Base-by-base conservation (phyloP, 2,329 filamentous ascomycete genomes). In the Microascus cirrosus region DNA sequence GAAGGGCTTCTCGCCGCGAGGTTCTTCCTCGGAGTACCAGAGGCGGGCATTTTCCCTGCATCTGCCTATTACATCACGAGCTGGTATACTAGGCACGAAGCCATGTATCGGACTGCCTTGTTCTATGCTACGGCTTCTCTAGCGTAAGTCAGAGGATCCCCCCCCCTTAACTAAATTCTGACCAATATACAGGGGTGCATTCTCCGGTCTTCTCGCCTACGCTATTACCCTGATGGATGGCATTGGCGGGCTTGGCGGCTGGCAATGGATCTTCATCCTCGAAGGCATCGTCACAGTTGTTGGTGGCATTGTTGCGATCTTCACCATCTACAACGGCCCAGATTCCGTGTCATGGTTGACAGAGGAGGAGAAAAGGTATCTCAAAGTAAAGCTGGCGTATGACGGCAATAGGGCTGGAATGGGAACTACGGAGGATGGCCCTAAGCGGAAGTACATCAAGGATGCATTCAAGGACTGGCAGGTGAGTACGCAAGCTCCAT, bases 51-150 rank as follows among this genome's bases (percentile, higher is more conserved):
- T 79, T 69, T 90, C 57, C 87, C 87, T 0, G 86, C 86, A 0
- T 87, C 88, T 50, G 85, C 85, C 0, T 90, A 89, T 69, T 90
- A 89, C 64, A 71, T 89, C 22, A 84, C 81, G 0, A 74, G 86
- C 57, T 90, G 86, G 86, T 90, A 89, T 63, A 86, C 83, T 66
- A 79, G 90, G 39, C 81, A 79, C 20, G 90, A 95, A 65, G 88
- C 93, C 58, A 90, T 89, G 56, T 78, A 90, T 20, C 82, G 90
- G 39, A 84, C 87, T 45, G 87, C 89, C 15, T 83, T 91, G 58
- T 93, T 94, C 75, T 95, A 94, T 74, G 90, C 87, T 0, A 87
- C 75, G 84, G 20, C 75, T 83, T 39, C 79, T 77, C 56, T 86
- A 89, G 68, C 72, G 90, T 8, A 78, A 82, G 0, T 88, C 67